These are phyloP conservation scores for Paraphoma chrysanthemicola DNA, from an alignment of 2,329 filamentous ascomycete genomes.

Conservation along the genomic window DNA sequence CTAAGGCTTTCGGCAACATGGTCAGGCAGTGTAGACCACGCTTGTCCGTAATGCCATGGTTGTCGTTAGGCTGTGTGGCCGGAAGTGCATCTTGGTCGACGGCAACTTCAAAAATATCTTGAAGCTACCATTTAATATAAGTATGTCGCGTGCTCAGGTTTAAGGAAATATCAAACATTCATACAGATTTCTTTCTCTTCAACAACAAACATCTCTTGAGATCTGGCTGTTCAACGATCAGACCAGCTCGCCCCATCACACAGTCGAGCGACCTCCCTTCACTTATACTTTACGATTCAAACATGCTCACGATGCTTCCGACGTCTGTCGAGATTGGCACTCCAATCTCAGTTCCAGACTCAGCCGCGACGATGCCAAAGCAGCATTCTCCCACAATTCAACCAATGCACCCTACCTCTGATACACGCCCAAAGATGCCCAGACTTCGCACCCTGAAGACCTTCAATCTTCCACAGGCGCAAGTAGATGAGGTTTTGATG, in stretches of 20 bases:
- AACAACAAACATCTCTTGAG: background rate
- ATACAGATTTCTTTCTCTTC: background rate
- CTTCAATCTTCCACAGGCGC: constrained; percentile 22
- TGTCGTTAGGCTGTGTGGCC: constrained; percentile 15
- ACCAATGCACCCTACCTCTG: background rate
- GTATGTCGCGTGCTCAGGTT: constrained; percentile 16
- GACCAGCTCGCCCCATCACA: background rate
- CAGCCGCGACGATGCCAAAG: background rate
- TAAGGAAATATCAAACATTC: constrained; percentile 5
- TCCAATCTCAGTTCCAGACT: constrained; percentile 4
- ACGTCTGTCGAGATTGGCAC: constrained; percentile 4
- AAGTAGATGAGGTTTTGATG: constrained; percentile 23
- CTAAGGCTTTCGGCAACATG: constrained; percentile 15
- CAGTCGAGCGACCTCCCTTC: background rate
- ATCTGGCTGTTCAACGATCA: background rate
- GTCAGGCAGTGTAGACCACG: constrained; percentile 11
- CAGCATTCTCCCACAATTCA: background rate
- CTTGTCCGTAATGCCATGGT: constrained; percentile 5
- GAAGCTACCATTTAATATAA: constrained; percentile 17
- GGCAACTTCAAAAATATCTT: background rate
- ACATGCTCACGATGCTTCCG: constrained; percentile 21
- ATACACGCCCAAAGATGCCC: constrained; percentile 18
- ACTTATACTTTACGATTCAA: background rate
- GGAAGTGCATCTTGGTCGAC: constrained; percentile 3
- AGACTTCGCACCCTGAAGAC: constrained; percentile 29